Evolutionary conservation across 768 basidiomycete genomes (phyloP).

Genomic region (Russula sp.): DNA sequence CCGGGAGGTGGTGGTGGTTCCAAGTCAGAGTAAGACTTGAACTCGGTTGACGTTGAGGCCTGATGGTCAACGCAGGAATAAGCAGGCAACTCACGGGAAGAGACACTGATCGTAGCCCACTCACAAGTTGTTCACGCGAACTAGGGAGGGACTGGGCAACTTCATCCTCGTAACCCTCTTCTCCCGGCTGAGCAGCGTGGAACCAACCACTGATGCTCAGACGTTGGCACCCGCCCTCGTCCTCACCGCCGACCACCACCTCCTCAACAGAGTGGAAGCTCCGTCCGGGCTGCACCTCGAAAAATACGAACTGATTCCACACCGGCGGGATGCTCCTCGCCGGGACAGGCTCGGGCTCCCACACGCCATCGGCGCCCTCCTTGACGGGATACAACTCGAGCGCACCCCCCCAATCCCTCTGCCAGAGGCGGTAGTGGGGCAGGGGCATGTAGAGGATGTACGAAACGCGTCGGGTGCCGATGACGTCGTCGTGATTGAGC

Average conservation of each 20-base stretch:
- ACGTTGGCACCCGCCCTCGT: conserved; percentile 62
- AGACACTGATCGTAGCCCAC: conserved; percentile 28
- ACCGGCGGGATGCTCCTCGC: conserved; percentile 64
- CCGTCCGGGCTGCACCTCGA: conserved; percentile 87
- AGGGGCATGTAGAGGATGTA: conserved; percentile 97
- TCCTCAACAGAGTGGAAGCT: conserved; percentile 98
- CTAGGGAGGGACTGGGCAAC: conserved; percentile 46
- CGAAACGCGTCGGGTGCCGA: conserved; percentile 86
- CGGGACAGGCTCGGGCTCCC: conserved; percentile 63
- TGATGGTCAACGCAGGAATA: conserved; percentile 26
- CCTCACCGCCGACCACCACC: conserved; percentile 77
- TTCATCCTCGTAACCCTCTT: conserved; percentile 73
- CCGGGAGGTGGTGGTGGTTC: conserved; percentile 46
- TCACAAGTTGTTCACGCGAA: conserved; percentile 88
- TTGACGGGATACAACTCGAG: conserved; percentile 84
- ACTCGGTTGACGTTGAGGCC: conserved; percentile 57
- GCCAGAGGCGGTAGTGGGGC: conserved; percentile 68
- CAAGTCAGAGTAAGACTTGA: conserved; percentile 38
- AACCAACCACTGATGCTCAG: conserved; percentile 97
- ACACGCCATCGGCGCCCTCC: conserved; percentile 49
- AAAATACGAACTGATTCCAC: conserved; percentile 87
- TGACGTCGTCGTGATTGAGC: conserved; percentile 97
- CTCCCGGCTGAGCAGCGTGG: conserved; percentile 84
- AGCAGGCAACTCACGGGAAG: conserved; percentile 2
- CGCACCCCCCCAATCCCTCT: conserved; percentile 86